These are phyloP conservation scores for Penicillium occitanis DNA, from an alignment of 2,329 filamentous ascomycete species.

Conservation along the genomic window DNA sequence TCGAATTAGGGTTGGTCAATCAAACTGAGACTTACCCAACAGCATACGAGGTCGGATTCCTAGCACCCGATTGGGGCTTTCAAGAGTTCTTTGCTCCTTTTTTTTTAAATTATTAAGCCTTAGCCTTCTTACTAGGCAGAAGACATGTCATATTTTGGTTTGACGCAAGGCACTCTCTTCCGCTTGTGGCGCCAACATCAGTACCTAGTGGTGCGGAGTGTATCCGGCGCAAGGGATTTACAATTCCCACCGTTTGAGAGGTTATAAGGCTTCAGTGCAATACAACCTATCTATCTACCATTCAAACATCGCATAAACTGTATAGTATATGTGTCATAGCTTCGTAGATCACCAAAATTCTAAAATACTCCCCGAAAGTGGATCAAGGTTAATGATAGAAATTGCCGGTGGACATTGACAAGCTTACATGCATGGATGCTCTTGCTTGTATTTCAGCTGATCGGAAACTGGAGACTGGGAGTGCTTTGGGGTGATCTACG, in stretches of 20 bases:
- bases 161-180: constrained; percentile 4
- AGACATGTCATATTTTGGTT: constrained; percentile 6
- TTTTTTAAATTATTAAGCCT: neutral
- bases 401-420: constrained; percentile 3
- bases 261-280: neutral
- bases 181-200: constrained; percentile 1
- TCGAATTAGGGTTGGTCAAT: constrained; percentile 7
- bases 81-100: neutral
- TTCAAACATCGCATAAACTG: neutral
- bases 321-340: constrained; percentile 13
- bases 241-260: neutral
- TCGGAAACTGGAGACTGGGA: neutral
- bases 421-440: neutral
- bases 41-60: neutral
- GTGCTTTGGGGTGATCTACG: too few relatives aligned
- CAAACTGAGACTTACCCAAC: constrained; percentile 4
- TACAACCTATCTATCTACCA: neutral
- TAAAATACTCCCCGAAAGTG: constrained; percentile 13
- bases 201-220: neutral
- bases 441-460: neutral
- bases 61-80: neutral
- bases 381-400: neutral
- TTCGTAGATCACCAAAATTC: neutral
- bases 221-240: constrained; percentile 15
- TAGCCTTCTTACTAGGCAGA: neutral